These are phyloP conservation scores for Leonotis leonurus DNA, from an alignment of 257 asterid genomes.

Conservation along the genomic window DNA sequence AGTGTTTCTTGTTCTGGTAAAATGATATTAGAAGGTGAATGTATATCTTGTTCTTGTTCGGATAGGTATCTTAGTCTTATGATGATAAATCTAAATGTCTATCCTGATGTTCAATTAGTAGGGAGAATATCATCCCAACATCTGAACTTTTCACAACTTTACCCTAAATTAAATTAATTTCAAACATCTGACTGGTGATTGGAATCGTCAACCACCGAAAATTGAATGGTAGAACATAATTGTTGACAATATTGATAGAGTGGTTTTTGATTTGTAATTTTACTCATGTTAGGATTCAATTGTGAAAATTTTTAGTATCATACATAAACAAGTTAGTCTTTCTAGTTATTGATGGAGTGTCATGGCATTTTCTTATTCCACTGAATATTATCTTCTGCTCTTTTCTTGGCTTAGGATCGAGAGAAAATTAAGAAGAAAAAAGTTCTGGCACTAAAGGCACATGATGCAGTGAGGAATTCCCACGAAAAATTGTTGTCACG, in stretches of 20 bases:
- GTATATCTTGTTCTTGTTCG: too few relatives aligned
- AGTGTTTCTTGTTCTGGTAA: neutral
- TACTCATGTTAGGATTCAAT: too few relatives aligned
- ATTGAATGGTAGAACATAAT: too few relatives aligned
- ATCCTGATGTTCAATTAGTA: neutral
- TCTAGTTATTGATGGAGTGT: neutral
- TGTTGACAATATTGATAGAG: neutral
- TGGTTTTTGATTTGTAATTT: neutral
- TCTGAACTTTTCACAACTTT: too few relatives aligned
- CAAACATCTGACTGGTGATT: too few relatives aligned
- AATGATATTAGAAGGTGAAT: too few relatives aligned
- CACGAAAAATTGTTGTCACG: conserved; percentile 35
- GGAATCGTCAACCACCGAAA: too few relatives aligned
- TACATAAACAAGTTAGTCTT: neutral
- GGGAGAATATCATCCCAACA: too few relatives aligned
- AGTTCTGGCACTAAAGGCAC: conserved; percentile 30
- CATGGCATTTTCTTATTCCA: neutral
- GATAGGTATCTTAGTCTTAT: neutral
- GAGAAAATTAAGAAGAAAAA: conserved; percentile 57
- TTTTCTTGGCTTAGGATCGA: conserved; percentile 37
- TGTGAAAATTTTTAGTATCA: too few relatives aligned
- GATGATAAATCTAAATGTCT: neutral
- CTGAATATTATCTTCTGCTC: neutral
- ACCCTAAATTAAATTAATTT: too few relatives aligned
- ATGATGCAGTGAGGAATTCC: conserved; percentile 25